phyloP scores from a whole-genome alignment of 1,139 yeast genomes.

The Lodderomyces margitis region DNA sequence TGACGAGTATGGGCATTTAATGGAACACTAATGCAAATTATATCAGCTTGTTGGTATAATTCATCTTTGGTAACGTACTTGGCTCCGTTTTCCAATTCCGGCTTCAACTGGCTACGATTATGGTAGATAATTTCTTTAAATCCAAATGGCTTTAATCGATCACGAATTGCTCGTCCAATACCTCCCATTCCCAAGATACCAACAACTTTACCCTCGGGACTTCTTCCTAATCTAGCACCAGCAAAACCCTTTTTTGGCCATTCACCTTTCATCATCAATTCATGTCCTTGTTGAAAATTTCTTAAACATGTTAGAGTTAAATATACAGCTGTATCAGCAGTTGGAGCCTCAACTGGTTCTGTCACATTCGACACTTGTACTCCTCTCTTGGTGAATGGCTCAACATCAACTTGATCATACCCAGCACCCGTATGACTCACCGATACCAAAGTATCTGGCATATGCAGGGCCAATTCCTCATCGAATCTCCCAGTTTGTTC shows the following conservation, averaged over 20 bases:
- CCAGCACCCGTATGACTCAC: slow-evolving; percentile 91
- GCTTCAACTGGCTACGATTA: slow-evolving; percentile 52
- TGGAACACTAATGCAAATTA: slow-evolving; percentile 63
- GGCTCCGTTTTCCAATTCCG: slow-evolving; percentile 57
- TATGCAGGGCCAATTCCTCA: slow-evolving; percentile 55
- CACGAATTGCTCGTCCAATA: slow-evolving; percentile 67
- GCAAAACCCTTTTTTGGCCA: slow-evolving; percentile 47
- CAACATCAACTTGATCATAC: slow-evolving; percentile 76
- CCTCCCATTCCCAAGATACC: slow-evolving; percentile 80
- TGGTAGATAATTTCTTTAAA: slow-evolving; percentile 58
- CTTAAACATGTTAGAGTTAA: slow-evolving; percentile 66
- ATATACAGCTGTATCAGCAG: slow-evolving; percentile 78
- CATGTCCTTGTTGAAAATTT: slow-evolving; percentile 51
- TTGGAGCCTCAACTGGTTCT: slow-evolving; percentile 69
- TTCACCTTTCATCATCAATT: slow-evolving; percentile 50
- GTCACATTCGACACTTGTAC: slow-evolving; percentile 77
- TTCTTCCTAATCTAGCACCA: slow-evolving; percentile 34
- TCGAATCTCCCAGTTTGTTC: slow-evolving; percentile 71
- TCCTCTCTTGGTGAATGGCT: slow-evolving; percentile 43
- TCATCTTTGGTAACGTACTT: slow-evolving; percentile 57
- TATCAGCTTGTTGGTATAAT: slow-evolving; percentile 51
- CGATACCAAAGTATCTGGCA: slow-evolving; percentile 63
- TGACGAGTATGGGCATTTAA: slow-evolving; percentile 59
- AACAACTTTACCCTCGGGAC: slow-evolving; percentile 59
- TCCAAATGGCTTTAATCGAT: slow-evolving; percentile 63